phyloP scores from a whole-genome alignment of 2,329 filamentous ascomycete genomes.

The Sporothrix globosa region DNA sequence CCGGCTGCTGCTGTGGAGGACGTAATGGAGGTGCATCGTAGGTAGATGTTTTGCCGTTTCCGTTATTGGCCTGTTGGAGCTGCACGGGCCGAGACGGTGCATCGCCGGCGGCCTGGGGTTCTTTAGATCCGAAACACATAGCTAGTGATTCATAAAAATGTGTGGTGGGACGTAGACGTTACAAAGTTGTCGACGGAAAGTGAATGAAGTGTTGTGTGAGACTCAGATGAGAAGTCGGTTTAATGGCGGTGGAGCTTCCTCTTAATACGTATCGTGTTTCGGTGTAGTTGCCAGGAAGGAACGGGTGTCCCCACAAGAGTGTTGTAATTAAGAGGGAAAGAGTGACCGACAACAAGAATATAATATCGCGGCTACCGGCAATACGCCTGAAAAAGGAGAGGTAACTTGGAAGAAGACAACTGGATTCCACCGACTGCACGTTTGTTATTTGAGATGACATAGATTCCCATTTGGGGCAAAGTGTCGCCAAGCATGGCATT shows the following conservation, averaged over 20 bases:
- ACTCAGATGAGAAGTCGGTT: not conserved
- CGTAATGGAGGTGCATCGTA: conserved; percentile 1
- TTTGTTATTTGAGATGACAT: not conserved
- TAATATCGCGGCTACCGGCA: not conserved
- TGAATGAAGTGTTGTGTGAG: not conserved
- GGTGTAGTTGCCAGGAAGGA: not conserved
- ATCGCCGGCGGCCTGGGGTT: conserved; percentile 2
- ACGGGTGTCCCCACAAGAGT: not conserved
- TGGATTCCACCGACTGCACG: conserved; percentile 13
- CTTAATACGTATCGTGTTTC: conserved; percentile 5
- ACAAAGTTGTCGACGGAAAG: no score
- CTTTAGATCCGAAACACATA: conserved; percentile 38
- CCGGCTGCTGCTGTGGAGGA: conserved; percentile 18
- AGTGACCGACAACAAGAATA: not conserved
- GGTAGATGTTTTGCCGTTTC: conserved; percentile 1
- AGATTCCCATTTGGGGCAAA: conserved; percentile 1
- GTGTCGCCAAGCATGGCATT: conserved; percentile 13
- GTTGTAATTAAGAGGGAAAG: not conserved
- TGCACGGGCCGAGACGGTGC: conserved; percentile 21
- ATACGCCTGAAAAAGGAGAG: not conserved
- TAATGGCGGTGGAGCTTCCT: no score
- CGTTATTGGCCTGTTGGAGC: not conserved
- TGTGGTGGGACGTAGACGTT: no score
- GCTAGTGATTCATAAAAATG: not conserved
- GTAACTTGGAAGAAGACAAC: not conserved